Base-by-base conservation (phyloP, 495 filamentous ascomycete species). In the Neurospora sp. region DNA sequence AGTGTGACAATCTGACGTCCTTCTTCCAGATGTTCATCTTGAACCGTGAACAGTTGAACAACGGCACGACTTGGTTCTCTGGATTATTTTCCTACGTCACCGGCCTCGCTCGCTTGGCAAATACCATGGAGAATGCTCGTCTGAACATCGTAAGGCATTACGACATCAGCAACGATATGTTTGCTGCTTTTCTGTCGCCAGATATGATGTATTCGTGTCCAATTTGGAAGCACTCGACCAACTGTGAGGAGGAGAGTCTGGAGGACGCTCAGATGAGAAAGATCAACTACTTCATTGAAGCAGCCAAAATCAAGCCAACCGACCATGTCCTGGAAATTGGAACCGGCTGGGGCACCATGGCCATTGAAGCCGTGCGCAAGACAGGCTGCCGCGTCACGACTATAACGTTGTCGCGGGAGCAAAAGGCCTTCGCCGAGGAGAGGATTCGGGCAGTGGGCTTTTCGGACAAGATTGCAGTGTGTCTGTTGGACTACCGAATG, bases 201-300 rank as follows among this genome's bases (percentile, higher is more conserved):
- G 91, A 93, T 73, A 91, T 93, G 89, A 93, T 90, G 12, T 93
- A 93, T 75, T 91, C 89, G 3, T 92, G 91, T 74, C 89, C 90
- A 0, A 90, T 92, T 69, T 92, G 90, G 89, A 82, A 82, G 37
- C 79, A 59, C 47, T 27, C 22, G 47, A 59, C 5, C 47, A 22
- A 27, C 9, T 7, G 47, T 14, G 9, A 59, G 20, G 79, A 83
- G 59, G 89, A 93, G 73, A 83, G 82, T 8, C 82, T 92, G 0
- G 84, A 90, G 75, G 80, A 83, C n/a, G 91, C 91, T 6, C 90
- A 93, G 77, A 83, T 86, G 75, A 85, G 85, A 0, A 93, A 93
- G 77, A 83, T 93, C 3, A 77, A 85, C 38, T 84, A 86, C 22
- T 87, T 92, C 75, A 87, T 93, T 44, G 79, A 85, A 69, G 86